phyloP scores from a whole-genome alignment of 1,139 yeast species.

The Candida freyschussii region DNA sequence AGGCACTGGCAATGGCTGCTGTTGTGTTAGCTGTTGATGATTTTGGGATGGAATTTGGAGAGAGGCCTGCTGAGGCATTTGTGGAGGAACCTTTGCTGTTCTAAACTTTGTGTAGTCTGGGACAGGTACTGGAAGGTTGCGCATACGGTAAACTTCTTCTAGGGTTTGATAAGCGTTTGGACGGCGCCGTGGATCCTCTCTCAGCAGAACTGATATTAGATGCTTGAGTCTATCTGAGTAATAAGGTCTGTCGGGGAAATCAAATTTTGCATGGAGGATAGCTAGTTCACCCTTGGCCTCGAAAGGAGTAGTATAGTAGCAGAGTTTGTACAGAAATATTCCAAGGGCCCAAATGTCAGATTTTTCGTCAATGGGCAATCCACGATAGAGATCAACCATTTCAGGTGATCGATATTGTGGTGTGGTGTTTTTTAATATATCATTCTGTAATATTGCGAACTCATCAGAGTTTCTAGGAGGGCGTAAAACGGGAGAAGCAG shows the following conservation, averaged over 20 bases:
- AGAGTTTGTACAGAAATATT: slow-evolving; percentile 79
- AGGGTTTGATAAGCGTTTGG: slow-evolving; percentile 68
- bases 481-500: slow-evolving; percentile 66
- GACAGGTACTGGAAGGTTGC: slow-evolving; percentile 47
- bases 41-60: slow-evolving; percentile 6
- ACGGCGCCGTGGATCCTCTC: slow-evolving; percentile 65
- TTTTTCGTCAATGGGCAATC: slow-evolving; percentile 89
- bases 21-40: neutral
- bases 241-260: slow-evolving; percentile 46
- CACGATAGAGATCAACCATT: slow-evolving; percentile 84
- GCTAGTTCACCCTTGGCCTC: slow-evolving; percentile 74
- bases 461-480: slow-evolving; percentile 67
- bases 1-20: too few relatives aligned
- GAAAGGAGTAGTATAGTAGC: slow-evolving; percentile 94
- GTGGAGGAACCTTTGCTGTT: neutral
- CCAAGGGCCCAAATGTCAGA: slow-evolving; percentile 98
- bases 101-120: slow-evolving; percentile 27
- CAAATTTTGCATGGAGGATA: slow-evolving; percentile 56
- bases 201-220: slow-evolving; percentile 55
- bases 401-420: slow-evolving; percentile 98
- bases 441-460: slow-evolving; percentile 66
- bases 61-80: slow-evolving; percentile 4
- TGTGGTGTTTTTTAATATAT: slow-evolving; percentile 86
- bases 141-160: slow-evolving; percentile 61
- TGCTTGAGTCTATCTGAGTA: slow-evolving; percentile 51